These are phyloP conservation scores for Phaseolus lunatus DNA, from an alignment of 306 rosid genomes.

Conservation along the genomic window DNA sequence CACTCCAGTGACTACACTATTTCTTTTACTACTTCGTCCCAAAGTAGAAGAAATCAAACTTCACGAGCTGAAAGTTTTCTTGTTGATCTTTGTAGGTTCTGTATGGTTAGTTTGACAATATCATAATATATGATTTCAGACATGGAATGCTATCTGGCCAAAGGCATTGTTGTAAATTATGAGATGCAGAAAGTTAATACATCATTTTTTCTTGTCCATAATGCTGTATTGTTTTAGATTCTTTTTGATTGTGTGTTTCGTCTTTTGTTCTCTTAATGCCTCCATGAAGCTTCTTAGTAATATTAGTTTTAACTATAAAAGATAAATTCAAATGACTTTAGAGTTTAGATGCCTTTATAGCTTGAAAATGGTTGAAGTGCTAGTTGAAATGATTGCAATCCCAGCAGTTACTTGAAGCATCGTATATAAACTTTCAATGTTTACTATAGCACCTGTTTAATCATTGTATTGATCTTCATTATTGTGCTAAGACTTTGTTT, in stretches of 20 bases:
- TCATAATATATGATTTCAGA: constrained; percentile 15
- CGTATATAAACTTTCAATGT: not conserved
- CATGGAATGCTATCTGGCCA: constrained; percentile 34
- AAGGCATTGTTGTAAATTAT: constrained; percentile 47
- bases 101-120: constrained; percentile 18
- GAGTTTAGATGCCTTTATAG: not conserved
- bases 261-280: not conserved
- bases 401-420: not conserved
- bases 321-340: not conserved
- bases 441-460: not conserved
- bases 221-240: not conserved
- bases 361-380: not conserved
- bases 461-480: not conserved
- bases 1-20: not conserved
- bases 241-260: not conserved
- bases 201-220: not conserved
- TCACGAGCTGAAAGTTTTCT: constrained; percentile 4
- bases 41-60: not conserved
- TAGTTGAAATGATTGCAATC: not conserved
- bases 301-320: not conserved
- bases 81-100: constrained; percentile 39
- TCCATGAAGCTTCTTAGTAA: not conserved
- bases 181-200: constrained; percentile 28
- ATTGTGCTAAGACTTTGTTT: no score
- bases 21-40: constrained; percentile 8